Conservation (phyloP, 139 green algal genomes). For the Volvox reticuliferus region DNA sequence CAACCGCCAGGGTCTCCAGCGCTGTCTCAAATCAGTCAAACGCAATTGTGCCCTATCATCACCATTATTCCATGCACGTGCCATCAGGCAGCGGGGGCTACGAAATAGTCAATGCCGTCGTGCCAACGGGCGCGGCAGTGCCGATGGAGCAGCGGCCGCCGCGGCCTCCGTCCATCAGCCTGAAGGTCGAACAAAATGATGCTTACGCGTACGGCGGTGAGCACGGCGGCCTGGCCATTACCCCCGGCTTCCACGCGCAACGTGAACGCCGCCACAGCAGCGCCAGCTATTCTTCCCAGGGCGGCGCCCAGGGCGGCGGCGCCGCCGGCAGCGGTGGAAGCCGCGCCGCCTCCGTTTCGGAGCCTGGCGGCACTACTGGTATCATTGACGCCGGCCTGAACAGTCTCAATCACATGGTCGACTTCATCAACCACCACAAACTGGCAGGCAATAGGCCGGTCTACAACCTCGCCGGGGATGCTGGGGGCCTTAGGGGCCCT, state of each 20-base stretch:
- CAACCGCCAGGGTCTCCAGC: background rate
- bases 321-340: background rate
- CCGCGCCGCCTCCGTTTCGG: background rate
- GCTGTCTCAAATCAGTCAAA: background rate
- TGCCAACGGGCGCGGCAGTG: background rate
- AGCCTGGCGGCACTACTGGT: background rate
- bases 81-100: background rate
- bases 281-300: constrained; percentile 20
- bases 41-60: background rate
- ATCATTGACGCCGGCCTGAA: background rate
- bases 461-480: background rate
- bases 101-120: background rate
- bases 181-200: background rate
- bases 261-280: constrained; percentile 27
- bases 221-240: background rate
- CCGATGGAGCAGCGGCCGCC: background rate
- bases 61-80: background rate
- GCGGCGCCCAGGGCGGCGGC: background rate
- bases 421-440: constrained; percentile 68
- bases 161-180: background rate
- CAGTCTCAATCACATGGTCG: constrained; percentile 50
- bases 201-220: background rate
- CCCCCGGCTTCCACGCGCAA: background rate
- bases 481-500: background rate
- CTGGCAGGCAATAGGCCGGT: constrained; percentile 50